Evolutionary conservation across 1,284 basidiomycete species (phyloP).

Genomic region (Lentinula novae-zelandiae): DNA sequence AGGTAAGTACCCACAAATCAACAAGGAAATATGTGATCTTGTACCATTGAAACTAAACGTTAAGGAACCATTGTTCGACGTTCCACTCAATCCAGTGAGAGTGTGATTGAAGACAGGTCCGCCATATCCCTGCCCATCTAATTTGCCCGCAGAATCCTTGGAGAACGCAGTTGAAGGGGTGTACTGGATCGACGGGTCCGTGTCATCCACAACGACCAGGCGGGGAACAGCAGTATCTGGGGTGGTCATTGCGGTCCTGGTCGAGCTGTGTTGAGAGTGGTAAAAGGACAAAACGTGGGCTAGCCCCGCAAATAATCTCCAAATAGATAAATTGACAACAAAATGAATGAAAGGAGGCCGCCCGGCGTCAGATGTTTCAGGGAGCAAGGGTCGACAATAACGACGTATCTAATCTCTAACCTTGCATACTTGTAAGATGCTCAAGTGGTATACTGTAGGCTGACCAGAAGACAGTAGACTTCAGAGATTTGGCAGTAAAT

Average conservation of each 20-base stretch:
- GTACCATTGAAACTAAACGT: not conserved
- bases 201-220: slow-evolving; percentile 8
- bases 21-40: not conserved
- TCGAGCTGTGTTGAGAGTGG: not conserved
- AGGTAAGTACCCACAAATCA: not conserved
- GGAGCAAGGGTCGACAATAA: not conserved
- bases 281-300: not conserved
- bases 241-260: not conserved
- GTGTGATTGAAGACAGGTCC: slow-evolving; percentile 2
- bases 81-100: slow-evolving; percentile 1
- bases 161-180: not conserved
- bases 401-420: too few relatives aligned
- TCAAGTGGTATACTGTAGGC: too few relatives aligned
- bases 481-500: too few relatives aligned
- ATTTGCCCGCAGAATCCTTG: not conserved
- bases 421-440: too few relatives aligned
- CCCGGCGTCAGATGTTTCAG: not conserved
- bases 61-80: not conserved
- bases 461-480: too few relatives aligned
- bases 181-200: slow-evolving; percentile 5
- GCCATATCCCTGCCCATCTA: not conserved
- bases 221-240: not conserved
- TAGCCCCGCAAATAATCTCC: not conserved
- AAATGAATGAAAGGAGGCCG: not conserved
- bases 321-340: not conserved